Percentiles rank a stretch among this genome's conserved stretches.
These are phyloP conservation scores for Botrytis elliptica DNA, from an alignment of 2,329 filamentous ascomycete genomes.

Conservation along the genomic window DNA sequence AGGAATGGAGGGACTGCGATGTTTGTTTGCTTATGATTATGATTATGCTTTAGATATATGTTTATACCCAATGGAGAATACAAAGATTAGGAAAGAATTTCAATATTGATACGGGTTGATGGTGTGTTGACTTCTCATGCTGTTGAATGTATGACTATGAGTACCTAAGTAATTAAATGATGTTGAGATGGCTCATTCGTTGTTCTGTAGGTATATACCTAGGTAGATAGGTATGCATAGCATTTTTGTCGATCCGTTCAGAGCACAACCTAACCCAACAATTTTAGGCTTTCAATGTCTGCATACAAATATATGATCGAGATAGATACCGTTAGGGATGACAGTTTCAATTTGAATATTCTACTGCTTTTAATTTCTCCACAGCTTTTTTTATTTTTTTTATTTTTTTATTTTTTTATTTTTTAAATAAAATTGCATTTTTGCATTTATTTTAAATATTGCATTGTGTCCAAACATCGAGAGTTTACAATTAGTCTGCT, in stretches of 20 bases:
- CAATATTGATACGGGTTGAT: background rate
- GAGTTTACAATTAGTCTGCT: background rate
- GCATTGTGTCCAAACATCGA: background rate
- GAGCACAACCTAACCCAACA: background rate
- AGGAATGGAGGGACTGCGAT: background rate
- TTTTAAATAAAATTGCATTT: background rate
- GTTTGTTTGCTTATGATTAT: constrained; percentile 1
- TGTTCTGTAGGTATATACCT: no score
- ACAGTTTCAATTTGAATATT: background rate
- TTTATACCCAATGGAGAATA: constrained; percentile 16
- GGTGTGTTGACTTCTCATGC: accelerated
- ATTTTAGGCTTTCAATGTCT: background rate
- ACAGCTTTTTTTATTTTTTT: background rate
- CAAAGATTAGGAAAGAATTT: constrained; percentile 1
- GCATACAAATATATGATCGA: background rate
- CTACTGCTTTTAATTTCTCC: background rate
- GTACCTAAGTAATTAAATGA: no score
- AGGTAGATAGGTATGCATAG: no score
- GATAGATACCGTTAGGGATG: background rate
- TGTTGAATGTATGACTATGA: no score
- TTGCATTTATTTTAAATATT: background rate
- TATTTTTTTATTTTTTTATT: background rate
- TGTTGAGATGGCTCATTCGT: background rate
- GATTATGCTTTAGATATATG: constrained; percentile 7
- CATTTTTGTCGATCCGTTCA: background rate